Evolutionary conservation across 352 stramenopile genomes (phyloP), one percentile per base, ranked within the genome.

Genomic region (Phytophthora pseudosyringae): DNA sequence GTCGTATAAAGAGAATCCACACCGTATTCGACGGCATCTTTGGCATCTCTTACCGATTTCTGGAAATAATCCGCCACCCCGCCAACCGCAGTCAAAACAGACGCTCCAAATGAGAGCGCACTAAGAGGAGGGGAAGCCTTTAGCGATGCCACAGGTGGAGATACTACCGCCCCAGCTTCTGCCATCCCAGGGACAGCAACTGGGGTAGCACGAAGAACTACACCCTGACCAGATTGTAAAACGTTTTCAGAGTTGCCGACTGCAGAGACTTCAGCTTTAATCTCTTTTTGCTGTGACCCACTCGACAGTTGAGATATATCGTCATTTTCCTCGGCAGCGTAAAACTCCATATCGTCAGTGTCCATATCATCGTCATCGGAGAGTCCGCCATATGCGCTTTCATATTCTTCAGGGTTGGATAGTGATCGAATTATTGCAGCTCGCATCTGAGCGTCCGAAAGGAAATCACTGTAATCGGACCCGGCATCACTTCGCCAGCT

Each of bases 401-500:
- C 70, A 38, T 73, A 74, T 36, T 76, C 75, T 58, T 84, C 80
- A 31, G 79, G 74, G 32, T 88, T 92, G 9, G 82, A 88, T 57
- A 78, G 75, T 12, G 81, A 91, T 13, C 76, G 69, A 71, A 90
- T 85, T 44, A 94, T 89, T 6, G 83, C 85, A 16, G 85, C 83
- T 51, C 85, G 77, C 85, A 94, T 88, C 41, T 92, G 81, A n/a
- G 85, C 81, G 45, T 94, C 85, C 1, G 76, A 73, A 6, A 94
- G 59, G 36, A 92, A 91, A 59, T 92, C 85, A 47, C 77, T 93
- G 50, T 91, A 92, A 63, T 94, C 81, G 0, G 83, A 93, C 3
- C 78, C 86, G 13, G 78, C 73, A 59, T 94, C 87, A 40, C 83
- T 93, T 45, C 74, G 73, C 83, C 86, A 91, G 25, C 74, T 88